Evolutionary conservation across 257 asterid genomes (phyloP).

Genomic region (Euphrasia confusa): DNA sequence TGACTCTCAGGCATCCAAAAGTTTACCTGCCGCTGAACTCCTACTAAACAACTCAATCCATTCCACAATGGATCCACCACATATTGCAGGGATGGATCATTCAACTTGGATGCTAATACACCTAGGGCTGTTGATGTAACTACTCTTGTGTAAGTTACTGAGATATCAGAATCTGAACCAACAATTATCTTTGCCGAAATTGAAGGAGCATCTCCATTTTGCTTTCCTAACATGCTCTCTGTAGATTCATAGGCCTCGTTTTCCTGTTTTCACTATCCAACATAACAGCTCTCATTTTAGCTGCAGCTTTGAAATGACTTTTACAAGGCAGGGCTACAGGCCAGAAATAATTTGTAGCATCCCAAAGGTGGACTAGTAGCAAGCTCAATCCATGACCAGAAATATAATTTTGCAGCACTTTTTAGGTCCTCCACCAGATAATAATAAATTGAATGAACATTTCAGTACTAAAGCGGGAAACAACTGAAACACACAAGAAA

Average conservation of each 20-base stretch:
- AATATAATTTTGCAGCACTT: conserved; percentile 68
- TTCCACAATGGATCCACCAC: conserved; percentile 79
- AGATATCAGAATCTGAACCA: conserved; percentile 85
- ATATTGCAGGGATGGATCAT: conserved; percentile 51
- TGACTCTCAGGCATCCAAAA: conserved; percentile 4
- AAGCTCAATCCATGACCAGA: conserved; percentile 84
- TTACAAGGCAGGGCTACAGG: conserved; percentile 94
- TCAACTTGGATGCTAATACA: conserved; percentile 72
- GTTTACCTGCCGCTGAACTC: conserved; percentile 95
- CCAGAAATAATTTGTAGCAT: conserved; percentile 89
- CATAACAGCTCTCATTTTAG: conserved; percentile 86
- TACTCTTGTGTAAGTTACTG: conserved; percentile 85
- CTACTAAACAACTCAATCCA: conserved; percentile 75
- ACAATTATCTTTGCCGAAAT: conserved; percentile 70
- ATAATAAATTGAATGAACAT: conserved; percentile 38
- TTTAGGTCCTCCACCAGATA: conserved; percentile 77
- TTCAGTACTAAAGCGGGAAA: conserved; percentile 19
- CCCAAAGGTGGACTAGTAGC: conserved; percentile 80
- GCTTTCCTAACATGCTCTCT: conserved; percentile 46
- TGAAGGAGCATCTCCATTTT: conserved; percentile 57
- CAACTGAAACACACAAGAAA: background rate
- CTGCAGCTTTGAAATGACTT: conserved; percentile 95
- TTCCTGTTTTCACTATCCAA: conserved; percentile 52
- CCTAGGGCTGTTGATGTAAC: conserved; percentile 88
- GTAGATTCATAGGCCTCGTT: conserved; percentile 39